These are phyloP conservation scores for Curvularia eragrostidis DNA, from an alignment of 2,329 filamentous ascomycete species.

Conservation along the genomic window DNA sequence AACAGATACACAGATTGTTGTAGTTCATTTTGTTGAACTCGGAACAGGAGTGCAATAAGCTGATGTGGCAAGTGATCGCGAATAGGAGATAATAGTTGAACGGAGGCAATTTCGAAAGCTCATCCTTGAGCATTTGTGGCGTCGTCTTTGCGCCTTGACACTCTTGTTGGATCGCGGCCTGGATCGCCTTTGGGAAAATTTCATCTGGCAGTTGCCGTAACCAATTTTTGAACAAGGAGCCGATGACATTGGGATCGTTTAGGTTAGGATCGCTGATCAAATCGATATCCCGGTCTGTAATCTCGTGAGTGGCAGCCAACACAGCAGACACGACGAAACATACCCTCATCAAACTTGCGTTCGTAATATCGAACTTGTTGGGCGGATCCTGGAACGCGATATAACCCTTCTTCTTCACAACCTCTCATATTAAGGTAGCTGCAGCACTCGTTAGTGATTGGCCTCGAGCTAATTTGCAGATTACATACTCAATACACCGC, in stretches of 20 bases:
- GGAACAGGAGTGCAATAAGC: constrained; percentile 85
- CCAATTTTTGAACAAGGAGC: constrained; percentile 96
- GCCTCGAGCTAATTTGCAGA: background rate
- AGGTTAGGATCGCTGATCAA: constrained; percentile 86
- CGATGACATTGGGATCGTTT: constrained; percentile 96
- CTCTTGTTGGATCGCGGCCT: constrained; percentile 80
- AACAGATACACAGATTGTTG: constrained; percentile 93
- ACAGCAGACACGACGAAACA: constrained; percentile 20
- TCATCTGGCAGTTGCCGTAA: constrained; percentile 93
- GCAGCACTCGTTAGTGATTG: constrained; percentile 23
- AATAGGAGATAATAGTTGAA: constrained; percentile 99
- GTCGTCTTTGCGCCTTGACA: constrained; percentile 80
- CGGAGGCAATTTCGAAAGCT: constrained; percentile 90
- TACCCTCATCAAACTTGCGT: constrained; percentile 84
- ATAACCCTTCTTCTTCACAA: constrained; percentile 91
- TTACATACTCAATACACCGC: constrained; percentile 84
- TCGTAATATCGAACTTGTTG: constrained; percentile 94
- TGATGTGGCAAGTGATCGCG: constrained; percentile 95
- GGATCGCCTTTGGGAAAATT: constrained; percentile 83
- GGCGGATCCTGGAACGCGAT: constrained; percentile 88
- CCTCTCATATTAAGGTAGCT: constrained; percentile 92
- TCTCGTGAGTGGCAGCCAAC: constrained; percentile 17
- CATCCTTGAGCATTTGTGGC: constrained; percentile 85
- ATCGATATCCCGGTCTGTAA: constrained; percentile 81
- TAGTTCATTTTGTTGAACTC: constrained; percentile 99